Evolutionary conservation across 305 asterid species (phyloP).

Genomic region (Fraxinus xanthoxyloides): DNA sequence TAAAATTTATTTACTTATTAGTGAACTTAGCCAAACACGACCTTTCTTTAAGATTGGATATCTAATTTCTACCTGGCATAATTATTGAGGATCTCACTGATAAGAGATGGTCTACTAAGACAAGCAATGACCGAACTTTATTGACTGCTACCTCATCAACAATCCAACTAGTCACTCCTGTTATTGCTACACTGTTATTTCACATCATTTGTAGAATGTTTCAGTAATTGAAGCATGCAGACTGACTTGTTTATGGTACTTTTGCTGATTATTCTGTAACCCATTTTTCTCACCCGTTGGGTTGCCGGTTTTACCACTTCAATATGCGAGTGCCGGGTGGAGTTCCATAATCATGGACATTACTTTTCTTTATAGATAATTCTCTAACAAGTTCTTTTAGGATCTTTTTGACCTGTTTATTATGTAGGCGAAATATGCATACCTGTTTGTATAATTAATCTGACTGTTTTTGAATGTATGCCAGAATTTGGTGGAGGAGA

Average conservation of each 20-base stretch:
- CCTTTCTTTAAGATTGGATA: neutral
- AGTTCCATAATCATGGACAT: neutral
- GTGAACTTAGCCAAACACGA: neutral
- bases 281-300: neutral
- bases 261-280: neutral
- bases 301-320: neutral
- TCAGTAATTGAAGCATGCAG: neutral
- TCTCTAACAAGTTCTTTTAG: neutral
- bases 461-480: constrained; percentile 13
- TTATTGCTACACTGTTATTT: neutral
- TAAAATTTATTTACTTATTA: neutral
- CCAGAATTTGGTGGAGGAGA: constrained; percentile 96
- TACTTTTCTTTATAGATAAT: neutral
- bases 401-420: neutral
- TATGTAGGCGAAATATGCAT: neutral
- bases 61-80: neutral
- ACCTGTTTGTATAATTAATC: neutral
- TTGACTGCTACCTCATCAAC: neutral
- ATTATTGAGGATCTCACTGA: neutral
- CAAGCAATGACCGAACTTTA: neutral
- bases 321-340: neutral
- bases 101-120: neutral
- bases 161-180: neutral
- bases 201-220: neutral
- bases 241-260: neutral